Base-by-base conservation (phyloP, 1,284 basidiomycete genomes). In the Grifola frondosa region DNA sequence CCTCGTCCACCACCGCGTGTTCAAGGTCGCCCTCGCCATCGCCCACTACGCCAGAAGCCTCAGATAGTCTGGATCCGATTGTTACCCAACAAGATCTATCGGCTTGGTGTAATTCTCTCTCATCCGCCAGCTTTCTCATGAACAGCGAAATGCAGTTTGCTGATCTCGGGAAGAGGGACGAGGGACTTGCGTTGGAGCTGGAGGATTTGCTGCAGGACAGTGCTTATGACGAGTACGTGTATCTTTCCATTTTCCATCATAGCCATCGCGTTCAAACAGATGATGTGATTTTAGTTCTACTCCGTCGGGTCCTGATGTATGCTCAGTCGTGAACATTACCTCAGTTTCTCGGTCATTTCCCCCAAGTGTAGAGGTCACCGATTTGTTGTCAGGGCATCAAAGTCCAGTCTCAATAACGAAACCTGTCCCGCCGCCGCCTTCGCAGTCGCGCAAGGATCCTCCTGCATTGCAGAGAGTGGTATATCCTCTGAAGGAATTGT, bases 151-250 rank as follows among this genome's bases (percentile, higher is more conserved):
- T 53, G 21, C 53, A 49, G 24, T 57, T 57, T 26, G 32, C 44
- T 35, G 46, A 57, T 23, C 30, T 45, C 16, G 32, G 44, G 25
- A 62, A 65, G 48, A 50, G 56, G 6, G 79, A 78, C 20, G 73
- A 74, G 43, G 65, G 74, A 31, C 65, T 69, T 43, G 73, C 83
- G 67, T 73, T 88, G 46, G 70, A 73, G 24, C 64, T 89, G 30
- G 81, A 86, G 53, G 87, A 89, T 54, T 66, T 89, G 35, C 74
- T 88, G 40, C 80, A 85, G 52, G 76, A 80, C 47, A 75, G 81
- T 54, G 79, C 77, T 20, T 85, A 83, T 58, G 81, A 85, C 51
- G 82, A 87, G 85, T 88, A 61, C 52, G 81, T 69, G 15, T 12
- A 21, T 11, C n/a, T 41, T 21, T 21, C 21, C 2, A 24, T 41